A percentile compares a stretch with the other conserved stretches of the same genome.
phyloP scores from a whole-genome alignment of 352 stramenopile genomes.

The Phytophthora brassicae region DNA sequence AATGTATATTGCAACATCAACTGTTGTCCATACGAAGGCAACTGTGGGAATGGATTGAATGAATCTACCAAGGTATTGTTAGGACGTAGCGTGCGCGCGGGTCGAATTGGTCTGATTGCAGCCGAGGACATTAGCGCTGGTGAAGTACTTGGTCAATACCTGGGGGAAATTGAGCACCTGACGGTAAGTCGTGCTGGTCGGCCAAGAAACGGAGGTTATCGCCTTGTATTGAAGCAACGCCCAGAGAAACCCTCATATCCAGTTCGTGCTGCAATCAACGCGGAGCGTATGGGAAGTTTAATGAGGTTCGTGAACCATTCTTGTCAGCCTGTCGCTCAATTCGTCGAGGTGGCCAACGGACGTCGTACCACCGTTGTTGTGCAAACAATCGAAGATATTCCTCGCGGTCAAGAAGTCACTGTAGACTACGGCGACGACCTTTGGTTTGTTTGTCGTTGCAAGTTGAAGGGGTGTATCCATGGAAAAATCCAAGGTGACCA shows the following conservation, averaged over 20 bases:
- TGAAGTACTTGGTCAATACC: slow-evolving; percentile 6
- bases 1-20: slow-evolving; percentile 11
- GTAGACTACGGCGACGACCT: slow-evolving; percentile 10
- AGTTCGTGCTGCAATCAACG: background rate
- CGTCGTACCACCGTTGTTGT: slow-evolving; percentile 9
- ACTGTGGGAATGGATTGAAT: slow-evolving; percentile 9
- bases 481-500: slow-evolving; percentile 3
- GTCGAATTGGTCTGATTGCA: background rate
- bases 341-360: slow-evolving; percentile 9
- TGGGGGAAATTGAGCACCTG: slow-evolving; percentile 9
- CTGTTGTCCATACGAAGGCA: slow-evolving; percentile 4
- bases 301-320: slow-evolving; percentile 12
- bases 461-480: background rate
- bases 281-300: background rate
- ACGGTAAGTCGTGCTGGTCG: background rate
- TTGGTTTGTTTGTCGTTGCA: slow-evolving; percentile 11
- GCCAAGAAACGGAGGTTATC: background rate
- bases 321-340: background rate
- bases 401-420: slow-evolving; percentile 2
- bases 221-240: background rate
- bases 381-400: background rate
- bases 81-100: background rate
- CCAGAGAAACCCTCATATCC: background rate
- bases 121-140: slow-evolving; percentile 2
- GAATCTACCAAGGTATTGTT: slow-evolving; percentile 1